phyloP scores from a whole-genome alignment of 2,329 filamentous ascomycete genomes.

The Xylaria sp. region DNA sequence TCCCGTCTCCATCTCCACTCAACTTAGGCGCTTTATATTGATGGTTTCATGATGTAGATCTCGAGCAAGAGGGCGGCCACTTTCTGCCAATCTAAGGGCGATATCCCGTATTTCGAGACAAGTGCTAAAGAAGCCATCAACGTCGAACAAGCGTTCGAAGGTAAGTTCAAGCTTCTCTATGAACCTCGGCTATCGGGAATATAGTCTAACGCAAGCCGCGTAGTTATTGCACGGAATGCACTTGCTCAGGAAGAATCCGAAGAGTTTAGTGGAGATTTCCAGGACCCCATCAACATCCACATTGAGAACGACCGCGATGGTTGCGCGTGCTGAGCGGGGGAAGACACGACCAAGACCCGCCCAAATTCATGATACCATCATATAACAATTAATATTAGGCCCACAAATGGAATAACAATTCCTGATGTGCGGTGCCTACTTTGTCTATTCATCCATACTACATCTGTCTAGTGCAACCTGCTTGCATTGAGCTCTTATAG shows the following conservation, averaged over 20 bases:
- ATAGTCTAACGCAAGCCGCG: slow-evolving; percentile 20
- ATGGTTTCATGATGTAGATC: slow-evolving; percentile 66
- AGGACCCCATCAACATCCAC: slow-evolving; percentile 97
- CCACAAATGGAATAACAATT: slow-evolving; percentile 6
- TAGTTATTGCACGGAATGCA: slow-evolving; percentile 95
- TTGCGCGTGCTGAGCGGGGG: slow-evolving; percentile 79
- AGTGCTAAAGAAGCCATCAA: slow-evolving; percentile 99
- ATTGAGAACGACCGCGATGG: slow-evolving; percentile 93
- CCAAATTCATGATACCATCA: slow-evolving; percentile 14
- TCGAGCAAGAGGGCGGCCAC: slow-evolving; percentile 96
- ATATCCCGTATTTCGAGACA: slow-evolving; percentile 98
- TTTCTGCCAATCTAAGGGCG: slow-evolving; percentile 97
- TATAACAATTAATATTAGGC: slow-evolving; percentile 31
- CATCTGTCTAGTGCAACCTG: slow-evolving; percentile 9
- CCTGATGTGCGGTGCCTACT: not conserved
- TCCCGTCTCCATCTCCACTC: no score
- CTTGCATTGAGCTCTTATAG: slow-evolving; percentile 9
- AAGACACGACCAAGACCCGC: slow-evolving; percentile 4
- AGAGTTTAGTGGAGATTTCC: slow-evolving; percentile 97
- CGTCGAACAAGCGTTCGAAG: slow-evolving; percentile 84
- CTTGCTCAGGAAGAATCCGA: slow-evolving; percentile 97
- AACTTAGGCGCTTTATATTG: slow-evolving; percentile 8
- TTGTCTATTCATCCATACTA: slow-evolving; percentile 17
- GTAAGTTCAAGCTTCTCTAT: slow-evolving; percentile 53
- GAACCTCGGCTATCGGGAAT: not conserved